Evolutionary conservation across 768 basidiomycete genomes (phyloP), one percentile per base, ranked within the genome.

Genomic region (Glaciozyma antarctica): DNA sequence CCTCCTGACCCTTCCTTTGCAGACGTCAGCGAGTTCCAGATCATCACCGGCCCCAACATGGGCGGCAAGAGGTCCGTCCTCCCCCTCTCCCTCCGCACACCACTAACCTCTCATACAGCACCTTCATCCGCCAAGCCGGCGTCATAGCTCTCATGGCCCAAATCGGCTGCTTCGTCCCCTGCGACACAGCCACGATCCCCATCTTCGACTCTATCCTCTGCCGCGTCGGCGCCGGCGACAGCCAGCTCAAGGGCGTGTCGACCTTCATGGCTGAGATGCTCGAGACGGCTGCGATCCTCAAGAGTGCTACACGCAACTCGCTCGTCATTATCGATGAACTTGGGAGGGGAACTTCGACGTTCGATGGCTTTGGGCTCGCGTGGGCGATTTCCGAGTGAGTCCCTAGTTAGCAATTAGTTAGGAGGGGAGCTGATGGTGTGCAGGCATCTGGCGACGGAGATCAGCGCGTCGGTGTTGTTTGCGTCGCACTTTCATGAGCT

Each of bases 181-280:
- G 92, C 69, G 81, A 85, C 12, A 83, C 86, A 70, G 95, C 95
- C 0, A 80, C 82, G 32, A 71, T 98, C 2, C 95, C 95, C 0
- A 84, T 98, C 60, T 98, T 98, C 65, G 95, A 99, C 76, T 95
- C 91, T 4, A 86, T 99, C 52, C 78, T 98, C 16, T 95, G 94
- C 63, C 82, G 95, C 68, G 94, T 99, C 2, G 95, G 95, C 13
- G 95, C 95, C 0, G 95, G 95, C 0, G 95, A 99, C 75, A 93
- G 89, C 75, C 94, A 98, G 75, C 78, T 98, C 53, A 98, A 95
- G 77, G 95, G 95, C 16, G 90, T 99, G 0, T 94, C 91, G 30
- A 99, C 94, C 0, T 99, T 99, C 76, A 98, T 98, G 94, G 93
- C 92, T 2, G 95, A 99, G 77, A 98, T 98, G 95, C 81, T 99